phyloP scores from a whole-genome alignment of 495 filamentous ascomycete genomes.

The Xylaria bambusicola region DNA sequence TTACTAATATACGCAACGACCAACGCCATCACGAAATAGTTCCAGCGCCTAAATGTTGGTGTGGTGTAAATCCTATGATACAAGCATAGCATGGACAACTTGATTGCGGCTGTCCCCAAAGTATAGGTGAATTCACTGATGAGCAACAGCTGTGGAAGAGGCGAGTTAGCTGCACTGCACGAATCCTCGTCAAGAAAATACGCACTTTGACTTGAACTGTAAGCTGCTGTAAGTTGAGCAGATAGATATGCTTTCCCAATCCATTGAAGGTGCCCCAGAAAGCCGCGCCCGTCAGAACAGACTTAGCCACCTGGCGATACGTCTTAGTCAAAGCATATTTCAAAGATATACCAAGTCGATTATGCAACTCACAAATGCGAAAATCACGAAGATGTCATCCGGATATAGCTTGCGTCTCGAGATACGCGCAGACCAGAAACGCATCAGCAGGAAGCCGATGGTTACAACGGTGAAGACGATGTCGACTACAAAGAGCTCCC shows the following conservation, averaged over 20 bases:
- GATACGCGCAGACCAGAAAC: slow-evolving; percentile 10
- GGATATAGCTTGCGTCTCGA: background rate
- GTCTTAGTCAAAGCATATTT: background rate
- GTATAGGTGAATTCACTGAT: slow-evolving; percentile 14
- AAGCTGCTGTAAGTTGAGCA: background rate
- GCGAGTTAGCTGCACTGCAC: background rate
- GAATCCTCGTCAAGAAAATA: background rate
- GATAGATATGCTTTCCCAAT: slow-evolving; percentile 11
- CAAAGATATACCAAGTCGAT: background rate
- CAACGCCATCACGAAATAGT: slow-evolving; percentile 7
- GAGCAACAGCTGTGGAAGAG: slow-evolving; percentile 10
- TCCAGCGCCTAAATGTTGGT: slow-evolving; percentile 14
- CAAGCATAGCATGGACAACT: slow-evolving; percentile 18
- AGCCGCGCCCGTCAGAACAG: background rate
- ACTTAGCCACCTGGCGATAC: background rate
- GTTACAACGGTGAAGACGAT: background rate
- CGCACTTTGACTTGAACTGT: background rate
- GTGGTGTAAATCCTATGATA: slow-evolving; percentile 19
- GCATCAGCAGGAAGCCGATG: background rate
- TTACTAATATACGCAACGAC: slow-evolving; percentile 5
- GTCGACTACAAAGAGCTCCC: background rate
- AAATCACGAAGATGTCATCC: background rate
- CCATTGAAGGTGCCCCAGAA: slow-evolving; percentile 19
- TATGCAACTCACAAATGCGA: slow-evolving; percentile 8
- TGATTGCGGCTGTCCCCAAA: background rate